Base-by-base conservation (phyloP, 106 monocot species). In the Posidonia australis region DNA sequence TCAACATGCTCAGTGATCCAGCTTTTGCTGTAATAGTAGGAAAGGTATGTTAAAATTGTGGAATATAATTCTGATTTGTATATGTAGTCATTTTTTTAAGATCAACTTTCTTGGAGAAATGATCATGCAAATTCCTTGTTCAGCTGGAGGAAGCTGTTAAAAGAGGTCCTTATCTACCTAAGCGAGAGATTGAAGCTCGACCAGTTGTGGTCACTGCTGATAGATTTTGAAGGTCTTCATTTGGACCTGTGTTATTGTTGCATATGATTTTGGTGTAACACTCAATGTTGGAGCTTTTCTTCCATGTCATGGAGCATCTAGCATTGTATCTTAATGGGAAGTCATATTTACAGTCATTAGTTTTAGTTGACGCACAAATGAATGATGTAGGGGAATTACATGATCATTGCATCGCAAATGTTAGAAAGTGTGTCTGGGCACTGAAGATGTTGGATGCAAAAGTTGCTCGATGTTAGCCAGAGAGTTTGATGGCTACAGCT, bases 61-160 rank as follows among this genome's bases (percentile, higher is more conserved):
- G 30, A 43, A 30, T 14, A 18, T 26, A 14, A 24, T 32, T 26
- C 36, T 65, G 46, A 23, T 51, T 28, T 31, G 21, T 41, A 26
- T 25, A 18, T 31, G 2, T 19, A 5, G 14, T 28, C 28, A n/a
- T n/a, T 63, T 13, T 24, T 14, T 45, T 20, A 36, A 36, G 36
- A 36, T 36, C 7, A 36, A 36, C n/a, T n/a, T 36, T 6, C 17
- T 24, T 45, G 21, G 0, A 63, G 20, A 0, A 19, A n/a, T 24
- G 10, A 55, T 13, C 4, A 19, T 52, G 48, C 25, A 29, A 11
- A 11, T 11, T 44, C 17, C 26, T 53, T 46, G 12, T 14, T 64
- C 83, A 96, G 94, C 54, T 96, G 78, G 82, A 96, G 74, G 87
- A 90, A 70, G 86, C 94, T 31, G 80, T 96, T 16, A 84, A 44